Evolutionary conservation across 345 rosid species (phyloP).

Genomic region (Sapria himalayana): DNA sequence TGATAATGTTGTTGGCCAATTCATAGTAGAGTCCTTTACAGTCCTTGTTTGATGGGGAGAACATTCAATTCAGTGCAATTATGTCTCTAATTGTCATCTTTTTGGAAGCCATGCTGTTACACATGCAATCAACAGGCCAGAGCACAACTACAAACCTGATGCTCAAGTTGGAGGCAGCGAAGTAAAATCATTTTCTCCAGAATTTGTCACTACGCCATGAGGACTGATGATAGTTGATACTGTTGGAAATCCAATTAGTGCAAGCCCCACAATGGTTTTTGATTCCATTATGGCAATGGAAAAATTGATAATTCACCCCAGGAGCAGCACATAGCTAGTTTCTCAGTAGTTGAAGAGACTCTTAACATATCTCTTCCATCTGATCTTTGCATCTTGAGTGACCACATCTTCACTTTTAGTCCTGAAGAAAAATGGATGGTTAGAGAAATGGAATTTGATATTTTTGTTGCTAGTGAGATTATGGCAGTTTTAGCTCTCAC

Average conservation of each 20-base stretch:
- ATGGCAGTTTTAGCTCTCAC: neutral
- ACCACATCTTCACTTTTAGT: constrained; percentile 75
- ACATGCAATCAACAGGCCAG: constrained; percentile 43
- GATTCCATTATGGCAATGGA: constrained; percentile 41
- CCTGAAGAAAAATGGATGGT: constrained; percentile 82
- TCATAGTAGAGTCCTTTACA: constrained; percentile 63
- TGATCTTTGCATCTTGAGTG: constrained; percentile 83
- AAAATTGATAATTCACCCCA: constrained; percentile 22
- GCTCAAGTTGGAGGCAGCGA: constrained; percentile 48
- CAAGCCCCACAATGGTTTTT: constrained; percentile 24
- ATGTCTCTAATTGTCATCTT: constrained; percentile 12
- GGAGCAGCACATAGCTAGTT: constrained; percentile 31
- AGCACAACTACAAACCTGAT: constrained; percentile 30
- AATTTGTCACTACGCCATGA: constrained; percentile 88
- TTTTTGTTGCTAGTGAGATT: neutral
- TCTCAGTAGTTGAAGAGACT: constrained; percentile 62
- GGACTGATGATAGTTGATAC: constrained; percentile 63
- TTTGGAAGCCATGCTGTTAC: constrained; percentile 23
- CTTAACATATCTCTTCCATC: constrained; percentile 81
- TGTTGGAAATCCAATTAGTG: constrained; percentile 26
- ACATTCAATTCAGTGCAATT: constrained; percentile 82
- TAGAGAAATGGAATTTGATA: too few species aligned
- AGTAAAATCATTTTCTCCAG: constrained; percentile 85
- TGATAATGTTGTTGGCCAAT: too few species aligned
- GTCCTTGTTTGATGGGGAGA: constrained; percentile 84